Evolutionary conservation across 164 flowering plant genomes (phyloP), one percentile per base, ranked within the genome.

Genomic region (Annona cherimola): DNA sequence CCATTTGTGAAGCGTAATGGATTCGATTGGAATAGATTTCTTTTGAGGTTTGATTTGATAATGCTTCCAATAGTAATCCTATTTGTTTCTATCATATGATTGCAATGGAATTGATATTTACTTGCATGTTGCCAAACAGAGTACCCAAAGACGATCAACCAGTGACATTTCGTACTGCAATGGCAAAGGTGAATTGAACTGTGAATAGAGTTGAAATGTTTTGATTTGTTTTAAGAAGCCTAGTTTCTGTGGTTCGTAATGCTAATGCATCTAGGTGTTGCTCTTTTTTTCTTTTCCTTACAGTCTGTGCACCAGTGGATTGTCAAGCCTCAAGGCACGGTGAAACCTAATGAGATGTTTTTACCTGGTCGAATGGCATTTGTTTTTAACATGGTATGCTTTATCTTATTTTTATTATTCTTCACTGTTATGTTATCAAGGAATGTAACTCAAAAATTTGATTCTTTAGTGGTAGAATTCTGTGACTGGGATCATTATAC

Each of bases 361-460:
- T 96, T 93, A 76, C 98, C 99, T 76, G 96, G 96, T 73, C 83
- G 99, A 71, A 95, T 93, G 98, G 71, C 98, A 45, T 95, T 89
- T 81, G 85, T 95, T 64, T 95, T 79, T 79, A 85, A 86, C 89
- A 89, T 87, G 93, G 99, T 95, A 79, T 77, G 80, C 57, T 50
- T 50, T 50, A 26, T 50, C 57, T 50, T 50, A 3, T 50, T 16
- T 50, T 50, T 50, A 26, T 50, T 50, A 50, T 50, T 50, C 57
- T 50, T 50, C 57, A 50, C 57, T 16, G 57, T 3, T 2, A 1
- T 50, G 9, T 50, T 26, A 26, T 26, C 35, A 26, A 26, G 35
- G 35, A 26, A 26, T 26, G 35, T 26, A 26, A 26, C 35, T 26
- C 35, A 26, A 26, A 26, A 26, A 26, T 26, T 26, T 1, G 35